phyloP scores from a whole-genome alignment of 1,284 basidiomycete species.

The Fomitiporia mediterranea region DNA sequence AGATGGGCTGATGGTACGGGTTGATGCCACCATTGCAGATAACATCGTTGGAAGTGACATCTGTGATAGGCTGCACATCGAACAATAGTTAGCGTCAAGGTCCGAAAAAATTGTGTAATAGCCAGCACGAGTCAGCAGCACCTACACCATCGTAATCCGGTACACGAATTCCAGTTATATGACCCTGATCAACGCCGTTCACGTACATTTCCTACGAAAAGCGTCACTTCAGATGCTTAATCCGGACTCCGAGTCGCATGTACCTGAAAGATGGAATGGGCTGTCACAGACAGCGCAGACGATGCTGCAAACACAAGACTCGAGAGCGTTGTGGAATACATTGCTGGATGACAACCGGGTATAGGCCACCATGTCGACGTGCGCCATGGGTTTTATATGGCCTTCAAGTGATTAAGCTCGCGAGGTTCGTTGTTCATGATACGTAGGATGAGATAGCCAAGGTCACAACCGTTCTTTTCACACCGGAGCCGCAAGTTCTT shows the following conservation, averaged over 20 bases:
- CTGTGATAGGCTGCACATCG: conserved; percentile 43
- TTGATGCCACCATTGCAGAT: conserved; percentile 61
- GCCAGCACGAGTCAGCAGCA: no score
- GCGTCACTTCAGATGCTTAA: background rate
- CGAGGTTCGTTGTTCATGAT: background rate
- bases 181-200: conserved; percentile 46
- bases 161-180: conserved; percentile 42
- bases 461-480: background rate
- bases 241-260: background rate
- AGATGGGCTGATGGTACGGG: conserved; percentile 50
- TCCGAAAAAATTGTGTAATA: background rate
- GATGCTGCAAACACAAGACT: conserved; percentile 28
- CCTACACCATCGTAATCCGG: conserved; percentile 48
- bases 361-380: no score
- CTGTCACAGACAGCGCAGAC: conserved; percentile 28
- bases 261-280: conserved; percentile 49
- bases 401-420: background rate
- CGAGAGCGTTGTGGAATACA: conserved; percentile 16
- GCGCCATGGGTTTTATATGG: background rate
- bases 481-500: background rate
- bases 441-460: background rate
- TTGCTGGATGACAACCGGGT: background rate
- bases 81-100: no score
- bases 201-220: conserved; percentile 37
- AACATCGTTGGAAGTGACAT: conserved; percentile 51